A percentile compares a stretch with the other conserved stretches of the same genome.
Conservation (phyloP, 306 rosid species). For the Cucurbita argyrosperma region DNA sequence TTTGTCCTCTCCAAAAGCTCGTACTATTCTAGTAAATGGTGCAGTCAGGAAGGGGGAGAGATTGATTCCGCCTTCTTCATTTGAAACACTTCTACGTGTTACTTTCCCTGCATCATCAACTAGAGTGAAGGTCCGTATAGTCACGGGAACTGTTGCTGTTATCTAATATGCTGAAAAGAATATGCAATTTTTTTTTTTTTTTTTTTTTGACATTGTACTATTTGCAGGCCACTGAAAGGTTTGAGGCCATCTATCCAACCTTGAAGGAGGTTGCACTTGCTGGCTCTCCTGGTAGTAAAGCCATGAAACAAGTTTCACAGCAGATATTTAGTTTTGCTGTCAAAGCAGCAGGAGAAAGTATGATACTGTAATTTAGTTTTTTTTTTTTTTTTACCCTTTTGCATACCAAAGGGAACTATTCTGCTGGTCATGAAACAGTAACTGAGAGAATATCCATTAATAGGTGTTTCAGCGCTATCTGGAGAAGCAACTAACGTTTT, state of each 20-base stretch:
- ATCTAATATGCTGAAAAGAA: background rate
- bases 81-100: conserved; percentile 54
- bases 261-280: conserved; percentile 79
- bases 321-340: conserved; percentile 57
- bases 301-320: conserved; percentile 74
- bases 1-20: conserved; percentile 75
- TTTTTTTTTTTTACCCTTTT: background rate
- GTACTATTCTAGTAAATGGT: conserved; percentile 58
- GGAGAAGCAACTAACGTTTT: conserved; percentile 54
- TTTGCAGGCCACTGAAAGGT: conserved; percentile 84
- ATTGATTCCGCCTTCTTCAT: conserved; percentile 61
- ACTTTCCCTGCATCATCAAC: conserved; percentile 62
- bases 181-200: too few species aligned
- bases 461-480: conserved; percentile 59
- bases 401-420: background rate
- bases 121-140: conserved; percentile 56
- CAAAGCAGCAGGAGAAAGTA: conserved; percentile 74
- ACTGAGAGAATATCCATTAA: conserved; percentile 5
- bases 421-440: background rate
- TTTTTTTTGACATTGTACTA: background rate
- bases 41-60: conserved; percentile 92
- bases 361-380: background rate
- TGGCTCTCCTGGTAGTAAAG: conserved; percentile 81
- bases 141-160: conserved; percentile 1
- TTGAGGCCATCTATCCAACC: conserved; percentile 66